Evolutionary conservation across 352 stramenopile species (phyloP), one percentile per base, ranked within the genome.

Genomic region (Phytophthora multivora): DNA sequence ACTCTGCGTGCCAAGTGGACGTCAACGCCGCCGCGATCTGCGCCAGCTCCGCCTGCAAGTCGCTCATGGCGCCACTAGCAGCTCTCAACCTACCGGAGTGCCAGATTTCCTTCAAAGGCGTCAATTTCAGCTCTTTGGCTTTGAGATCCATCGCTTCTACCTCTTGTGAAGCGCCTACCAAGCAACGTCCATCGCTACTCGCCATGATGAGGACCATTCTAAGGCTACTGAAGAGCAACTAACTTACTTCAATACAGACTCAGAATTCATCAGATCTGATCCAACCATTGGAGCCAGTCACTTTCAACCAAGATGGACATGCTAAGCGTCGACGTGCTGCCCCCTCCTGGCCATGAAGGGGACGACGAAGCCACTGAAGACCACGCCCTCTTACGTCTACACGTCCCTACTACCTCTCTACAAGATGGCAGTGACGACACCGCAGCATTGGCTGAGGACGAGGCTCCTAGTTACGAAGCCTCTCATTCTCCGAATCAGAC

Each of bases 161-260:
- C 41, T 50, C 33, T 0, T 70, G 59, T 36, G 7, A 49, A 8
- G 26, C 41, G 18, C 18, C 11, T 2, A 43, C 41, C 28, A 43
- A 41, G 21, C 21, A 2, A 16, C 31, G 5, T 63, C 57, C 10
- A 18, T 33, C 33, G 28, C 28, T 4, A 12, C 2, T 4, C 28
- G 36, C 19, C 7, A 67, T 51, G 56, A 16, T 71, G 41, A 46
- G 50, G 57, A 71, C 63, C 36, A 63, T 71, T 57, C 56, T 71
- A 3, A 50, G 56, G n/a, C 42, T 71, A 12, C 30, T 66, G 28
- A 51, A 54, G n/a, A 15, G 7, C 47, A 42, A 15, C 3, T 41
- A 59, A 49, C 50, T 36, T 57, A 48, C 10, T 45, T 40, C 25
- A 58, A 31, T 58, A 50, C 51, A 39, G 42, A 48, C 16, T 61